Percentiles rank a stretch among this genome's conserved stretches.
phyloP scores from a whole-genome alignment of 768 basidiomycete species.

The Tephrocybe sp. region DNA sequence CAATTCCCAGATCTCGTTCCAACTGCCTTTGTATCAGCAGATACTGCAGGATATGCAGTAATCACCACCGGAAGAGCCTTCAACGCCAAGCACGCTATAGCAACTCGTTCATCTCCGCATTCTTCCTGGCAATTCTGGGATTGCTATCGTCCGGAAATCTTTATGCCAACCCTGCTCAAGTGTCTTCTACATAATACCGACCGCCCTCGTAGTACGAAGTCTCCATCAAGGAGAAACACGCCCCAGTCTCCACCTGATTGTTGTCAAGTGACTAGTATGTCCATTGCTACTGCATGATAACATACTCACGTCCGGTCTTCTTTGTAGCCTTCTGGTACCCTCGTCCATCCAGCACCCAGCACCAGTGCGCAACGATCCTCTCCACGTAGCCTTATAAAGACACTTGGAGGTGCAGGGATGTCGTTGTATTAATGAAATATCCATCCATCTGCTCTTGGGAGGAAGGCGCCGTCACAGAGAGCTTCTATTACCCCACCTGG shows the following conservation, averaged over 20 bases:
- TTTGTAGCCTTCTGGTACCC: too few species aligned
- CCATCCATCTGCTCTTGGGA: too few species aligned
- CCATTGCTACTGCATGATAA: too few species aligned
- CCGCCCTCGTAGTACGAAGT: constrained; percentile 14
- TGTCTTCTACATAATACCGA: constrained; percentile 20
- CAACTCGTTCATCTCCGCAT: constrained; percentile 50
- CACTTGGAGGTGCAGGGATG: too few species aligned
- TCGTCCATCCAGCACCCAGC: too few species aligned
- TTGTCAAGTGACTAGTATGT: too few species aligned
- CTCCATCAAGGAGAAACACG: constrained; percentile 14
- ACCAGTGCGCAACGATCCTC: too few species aligned
- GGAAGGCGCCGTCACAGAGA: too few species aligned
- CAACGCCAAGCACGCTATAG: constrained; percentile 76
- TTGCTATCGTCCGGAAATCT: constrained; percentile 33
- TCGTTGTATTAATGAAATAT: too few species aligned
- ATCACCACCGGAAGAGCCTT: constrained; percentile 81
- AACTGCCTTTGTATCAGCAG: constrained; percentile 34
- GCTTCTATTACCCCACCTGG: too few species aligned
- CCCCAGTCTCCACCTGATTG: constrained; percentile 25
- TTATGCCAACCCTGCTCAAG: constrained; percentile 25
- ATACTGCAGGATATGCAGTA: constrained; percentile 65
- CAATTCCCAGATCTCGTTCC: constrained; percentile 80
- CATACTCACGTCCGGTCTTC: too few species aligned
- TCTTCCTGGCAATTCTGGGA: constrained; percentile 77
- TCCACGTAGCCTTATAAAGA: too few species aligned